A percentile compares a stretch with the other conserved stretches of the same genome.
These are phyloP conservation scores for Zygoascus tannicola DNA, from an alignment of 805 yeast species.

Conservation along the genomic window DNA sequence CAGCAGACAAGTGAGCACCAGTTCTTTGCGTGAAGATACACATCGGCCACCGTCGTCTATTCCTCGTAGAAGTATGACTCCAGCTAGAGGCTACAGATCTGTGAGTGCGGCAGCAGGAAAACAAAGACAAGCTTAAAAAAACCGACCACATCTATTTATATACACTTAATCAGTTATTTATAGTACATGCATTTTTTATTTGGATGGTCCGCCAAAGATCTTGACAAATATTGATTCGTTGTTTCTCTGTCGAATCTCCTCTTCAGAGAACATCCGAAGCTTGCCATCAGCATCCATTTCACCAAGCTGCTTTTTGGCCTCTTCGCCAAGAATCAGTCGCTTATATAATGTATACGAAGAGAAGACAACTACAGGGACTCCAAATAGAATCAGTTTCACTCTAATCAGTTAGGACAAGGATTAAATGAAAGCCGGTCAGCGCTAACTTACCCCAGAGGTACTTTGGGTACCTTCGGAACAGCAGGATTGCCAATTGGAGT, in stretches of 20 bases:
- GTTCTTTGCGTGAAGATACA: too few relatives aligned
- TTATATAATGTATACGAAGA: conserved; percentile 24
- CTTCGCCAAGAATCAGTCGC: conserved; percentile 33
- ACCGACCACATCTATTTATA: too few relatives aligned
- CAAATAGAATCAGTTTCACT: conserved; percentile 24
- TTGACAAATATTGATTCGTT: conserved; percentile 32
- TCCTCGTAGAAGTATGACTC: conserved; percentile 5
- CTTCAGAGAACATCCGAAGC: conserved; percentile 35
- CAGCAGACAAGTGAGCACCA: background rate
- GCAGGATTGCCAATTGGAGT: too few relatives aligned
- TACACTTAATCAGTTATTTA: too few relatives aligned
- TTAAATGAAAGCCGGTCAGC: too few relatives aligned
- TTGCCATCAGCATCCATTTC: conserved; percentile 38
- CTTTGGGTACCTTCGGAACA: too few relatives aligned
- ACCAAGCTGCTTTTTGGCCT: conserved; percentile 38
- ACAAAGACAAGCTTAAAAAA: too few relatives aligned
- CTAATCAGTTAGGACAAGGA: conserved; percentile 17
- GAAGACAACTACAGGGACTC: conserved; percentile 23
- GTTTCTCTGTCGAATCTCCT: conserved; percentile 34
- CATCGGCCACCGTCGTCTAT: background rate
- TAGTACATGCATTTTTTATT: too few relatives aligned
- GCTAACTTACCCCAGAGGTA: too few relatives aligned
- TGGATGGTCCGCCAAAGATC: conserved; percentile 37
- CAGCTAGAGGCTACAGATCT: too few relatives aligned
- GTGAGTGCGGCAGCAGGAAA: too few relatives aligned